Conservation (phyloP, 1,139 yeast genomes). For the Diutina sp. region DNA sequence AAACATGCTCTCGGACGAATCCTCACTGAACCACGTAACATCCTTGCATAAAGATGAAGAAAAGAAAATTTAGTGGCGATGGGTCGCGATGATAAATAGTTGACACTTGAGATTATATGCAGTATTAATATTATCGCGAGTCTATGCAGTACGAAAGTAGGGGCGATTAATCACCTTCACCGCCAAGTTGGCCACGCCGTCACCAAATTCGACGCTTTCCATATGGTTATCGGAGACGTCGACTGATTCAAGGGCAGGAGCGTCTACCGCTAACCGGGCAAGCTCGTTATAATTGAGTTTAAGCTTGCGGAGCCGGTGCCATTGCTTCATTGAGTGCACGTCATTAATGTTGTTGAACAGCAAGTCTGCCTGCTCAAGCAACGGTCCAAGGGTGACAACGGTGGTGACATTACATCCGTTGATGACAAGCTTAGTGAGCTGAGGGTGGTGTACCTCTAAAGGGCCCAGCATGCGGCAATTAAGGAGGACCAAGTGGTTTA, state of each 20-base stretch:
- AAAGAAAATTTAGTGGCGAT: constrained; percentile 3
- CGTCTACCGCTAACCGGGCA: neutral
- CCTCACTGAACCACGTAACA: constrained; percentile 99
- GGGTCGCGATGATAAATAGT: neutral
- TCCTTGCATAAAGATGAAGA: constrained; percentile 98
- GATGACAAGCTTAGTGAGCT: neutral
- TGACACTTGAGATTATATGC: neutral
- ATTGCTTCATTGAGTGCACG: neutral
- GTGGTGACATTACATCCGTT: neutral
- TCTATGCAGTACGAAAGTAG: neutral
- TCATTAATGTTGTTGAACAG: neutral
- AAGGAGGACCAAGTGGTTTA: neutral
- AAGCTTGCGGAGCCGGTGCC: neutral
- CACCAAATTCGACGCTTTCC: neutral
- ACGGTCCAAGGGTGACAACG: neutral
- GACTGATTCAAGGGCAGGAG: neutral
- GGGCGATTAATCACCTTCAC: neutral
- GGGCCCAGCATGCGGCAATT: neutral
- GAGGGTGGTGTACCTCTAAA: neutral
- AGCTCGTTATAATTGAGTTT: neutral
- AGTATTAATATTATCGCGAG: neutral
- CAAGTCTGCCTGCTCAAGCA: neutral
- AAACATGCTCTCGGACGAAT: constrained; percentile 99
- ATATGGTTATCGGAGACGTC: neutral
- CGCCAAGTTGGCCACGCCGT: no score